Conservation (phyloP, 768 basidiomycete species). For the Amanita pseudoporphyria region DNA sequence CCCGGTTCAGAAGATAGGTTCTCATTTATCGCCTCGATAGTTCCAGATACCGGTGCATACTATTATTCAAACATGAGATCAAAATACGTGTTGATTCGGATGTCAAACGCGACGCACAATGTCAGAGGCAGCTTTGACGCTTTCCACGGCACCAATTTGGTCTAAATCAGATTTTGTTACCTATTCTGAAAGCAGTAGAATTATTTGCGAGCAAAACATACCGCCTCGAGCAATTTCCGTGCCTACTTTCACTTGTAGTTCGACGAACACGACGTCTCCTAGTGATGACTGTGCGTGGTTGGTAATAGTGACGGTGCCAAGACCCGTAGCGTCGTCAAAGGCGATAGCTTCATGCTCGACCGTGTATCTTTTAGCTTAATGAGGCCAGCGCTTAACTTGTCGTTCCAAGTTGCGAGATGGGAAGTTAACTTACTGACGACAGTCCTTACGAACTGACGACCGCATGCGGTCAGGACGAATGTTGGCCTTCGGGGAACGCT, state of each 20-base stretch:
- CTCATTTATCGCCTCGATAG: conserved; percentile 72
- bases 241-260: conserved; percentile 58
- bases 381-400: conserved; percentile 5
- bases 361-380: conserved; percentile 69
- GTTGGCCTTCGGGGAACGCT: neutral
- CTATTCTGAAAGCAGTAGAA: conserved; percentile 1
- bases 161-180: conserved; percentile 32
- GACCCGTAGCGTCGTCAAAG: conserved; percentile 65
- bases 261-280: conserved; percentile 97
- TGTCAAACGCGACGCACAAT: conserved; percentile 40
- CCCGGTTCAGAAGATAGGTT: conserved; percentile 56
- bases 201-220: conserved; percentile 28
- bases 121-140: conserved; percentile 94
- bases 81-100: conserved; percentile 8
- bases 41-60: conserved; percentile 92
- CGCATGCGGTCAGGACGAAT: neutral
- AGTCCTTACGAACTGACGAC: conserved; percentile 31
- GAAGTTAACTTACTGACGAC: conserved; percentile 45
- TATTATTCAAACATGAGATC: conserved; percentile 18
- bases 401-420: neutral
- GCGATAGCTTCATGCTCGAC: conserved; percentile 80
- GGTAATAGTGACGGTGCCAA: conserved; percentile 82
- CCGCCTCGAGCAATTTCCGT: conserved; percentile 62
- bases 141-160: conserved; percentile 86
- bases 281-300: conserved; percentile 86